Evolutionary conservation across 805 yeast species (phyloP).

Genomic region (Nakazawaea anatomiae): DNA sequence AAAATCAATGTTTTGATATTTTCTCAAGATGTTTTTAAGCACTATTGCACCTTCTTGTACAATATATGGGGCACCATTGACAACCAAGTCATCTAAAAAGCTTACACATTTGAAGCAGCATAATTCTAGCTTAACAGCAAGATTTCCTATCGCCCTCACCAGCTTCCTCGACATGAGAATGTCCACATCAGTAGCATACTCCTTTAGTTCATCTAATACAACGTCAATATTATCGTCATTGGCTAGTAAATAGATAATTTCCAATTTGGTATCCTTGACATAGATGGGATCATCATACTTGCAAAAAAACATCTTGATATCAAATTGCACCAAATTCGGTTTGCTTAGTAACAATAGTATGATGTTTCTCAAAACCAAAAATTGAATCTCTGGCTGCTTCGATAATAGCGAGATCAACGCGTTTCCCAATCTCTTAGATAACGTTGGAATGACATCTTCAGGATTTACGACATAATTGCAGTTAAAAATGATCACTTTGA

Average conservation of each 20-base stretch:
- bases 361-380: constrained; percentile 74
- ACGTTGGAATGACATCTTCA: constrained; percentile 46
- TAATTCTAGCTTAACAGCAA: constrained; percentile 68
- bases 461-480: constrained; percentile 63
- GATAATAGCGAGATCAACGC: constrained; percentile 64
- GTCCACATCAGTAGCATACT: constrained; percentile 85
- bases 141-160: constrained; percentile 81
- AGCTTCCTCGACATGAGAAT: constrained; percentile 83
- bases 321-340: constrained; percentile 53
- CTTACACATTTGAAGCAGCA: constrained; percentile 63
- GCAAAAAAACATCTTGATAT: constrained; percentile 78
- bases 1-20: constrained; percentile 54
- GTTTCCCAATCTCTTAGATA: constrained; percentile 56
- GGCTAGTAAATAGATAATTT: constrained; percentile 77
- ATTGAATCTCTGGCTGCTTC: constrained; percentile 80
- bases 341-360: constrained; percentile 66
- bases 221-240: constrained; percentile 50
- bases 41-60: constrained; percentile 79
- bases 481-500: constrained; percentile 65
- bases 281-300: constrained; percentile 81
- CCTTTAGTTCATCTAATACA: constrained; percentile 72
- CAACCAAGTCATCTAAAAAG: constrained; percentile 50
- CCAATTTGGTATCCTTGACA: constrained; percentile 85
- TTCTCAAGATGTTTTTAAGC: constrained; percentile 67
- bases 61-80: constrained; percentile 64